Base-by-base conservation (phyloP, 495 filamentous ascomycete genomes). In the Penicillium daleae region DNA sequence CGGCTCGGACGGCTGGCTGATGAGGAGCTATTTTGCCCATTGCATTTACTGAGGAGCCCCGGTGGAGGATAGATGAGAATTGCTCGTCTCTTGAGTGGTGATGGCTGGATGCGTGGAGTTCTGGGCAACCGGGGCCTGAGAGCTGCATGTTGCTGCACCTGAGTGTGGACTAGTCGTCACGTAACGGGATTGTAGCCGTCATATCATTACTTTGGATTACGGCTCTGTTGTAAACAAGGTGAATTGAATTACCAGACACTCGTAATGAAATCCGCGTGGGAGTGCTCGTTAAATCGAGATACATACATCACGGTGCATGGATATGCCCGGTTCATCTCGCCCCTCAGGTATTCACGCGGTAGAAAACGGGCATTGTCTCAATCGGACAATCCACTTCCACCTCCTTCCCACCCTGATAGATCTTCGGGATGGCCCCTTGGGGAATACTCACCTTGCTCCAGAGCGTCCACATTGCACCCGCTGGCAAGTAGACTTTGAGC, bases 361-460 rank as follows among this genome's bases (percentile, higher is more conserved):
- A 62, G 61, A 84, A 82, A 19, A 85, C 80, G 21, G 83, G 83
- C 78, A 83, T 83, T 5, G 67, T 71, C 29, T 82, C 79, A 62
- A 83, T 74, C 21, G 82, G 81, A 62, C 80, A 82, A 1, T 73
- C 73, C 12, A 83, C 71, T 26, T 74, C 71, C 15, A 83, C 66
- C 7, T 67, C 66, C n/a, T 59, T 62, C 2, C 76, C 77, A 42
- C 78, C 81, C 33, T 76, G 42, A 57, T 69, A 68, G 13, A 70
- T 59, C 31, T 26, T 57, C 19, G 65, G 57, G 2, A 63, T 58
- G 26, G 15, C 37, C 1, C 40, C 57, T 10, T 48, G 26, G 5
- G 52, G 10, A 4, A n/a, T 12, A 19, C 63, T 63, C 0, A 69
- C 55, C 12, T 67, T 73, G 26, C 62, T 64, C 68, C 74, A 80